These are phyloP conservation scores for Xylaria polymorpha DNA, from an alignment of 2,329 filamentous ascomycete species.

Conservation along the genomic window DNA sequence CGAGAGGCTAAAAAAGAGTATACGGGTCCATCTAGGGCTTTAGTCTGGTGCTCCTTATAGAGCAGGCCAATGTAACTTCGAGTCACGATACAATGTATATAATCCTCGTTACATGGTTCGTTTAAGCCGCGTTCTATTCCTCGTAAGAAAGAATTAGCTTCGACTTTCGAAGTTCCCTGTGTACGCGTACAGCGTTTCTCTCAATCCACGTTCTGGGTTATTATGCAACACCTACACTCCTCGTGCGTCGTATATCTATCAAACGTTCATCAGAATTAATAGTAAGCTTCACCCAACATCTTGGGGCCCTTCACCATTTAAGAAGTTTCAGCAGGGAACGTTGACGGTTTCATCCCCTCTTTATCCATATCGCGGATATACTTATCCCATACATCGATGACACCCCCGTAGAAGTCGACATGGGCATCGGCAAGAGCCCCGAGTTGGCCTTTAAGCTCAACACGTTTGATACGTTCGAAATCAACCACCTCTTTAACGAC, in stretches of 20 bases:
- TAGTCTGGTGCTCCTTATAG: not conserved
- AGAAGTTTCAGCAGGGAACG: slow-evolving; percentile 33
- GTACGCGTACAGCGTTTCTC: slow-evolving; percentile 8
- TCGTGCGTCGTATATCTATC: slow-evolving; percentile 3
- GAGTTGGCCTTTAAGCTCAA: slow-evolving; percentile 90
- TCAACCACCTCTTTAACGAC: slow-evolving; percentile 92
- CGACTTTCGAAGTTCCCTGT: slow-evolving; percentile 13
- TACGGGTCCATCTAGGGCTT: too few relatives aligned
- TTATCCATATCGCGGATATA: slow-evolving; percentile 89
- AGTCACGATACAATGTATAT: not conserved
- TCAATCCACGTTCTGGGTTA: slow-evolving; percentile 6
- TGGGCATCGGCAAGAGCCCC: slow-evolving; percentile 86
- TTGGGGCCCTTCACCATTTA: not conserved
- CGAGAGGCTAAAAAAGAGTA: not conserved
- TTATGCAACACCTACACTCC: slow-evolving; percentile 20
- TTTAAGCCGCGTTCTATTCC: not conserved
- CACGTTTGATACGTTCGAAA: slow-evolving; percentile 95
- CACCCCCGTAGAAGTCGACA: slow-evolving; percentile 84
- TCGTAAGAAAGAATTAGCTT: slow-evolving; percentile 2
- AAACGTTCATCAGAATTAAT: not conserved
- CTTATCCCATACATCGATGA: slow-evolving; percentile 85
- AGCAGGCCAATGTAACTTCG: not conserved
- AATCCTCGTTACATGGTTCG: not conserved
- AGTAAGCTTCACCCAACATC: not conserved
- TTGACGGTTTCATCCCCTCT: slow-evolving; percentile 40